Evolutionary conservation across 148 eudicot genomes (phyloP).

Genomic region (Amaranthus palmeri): DNA sequence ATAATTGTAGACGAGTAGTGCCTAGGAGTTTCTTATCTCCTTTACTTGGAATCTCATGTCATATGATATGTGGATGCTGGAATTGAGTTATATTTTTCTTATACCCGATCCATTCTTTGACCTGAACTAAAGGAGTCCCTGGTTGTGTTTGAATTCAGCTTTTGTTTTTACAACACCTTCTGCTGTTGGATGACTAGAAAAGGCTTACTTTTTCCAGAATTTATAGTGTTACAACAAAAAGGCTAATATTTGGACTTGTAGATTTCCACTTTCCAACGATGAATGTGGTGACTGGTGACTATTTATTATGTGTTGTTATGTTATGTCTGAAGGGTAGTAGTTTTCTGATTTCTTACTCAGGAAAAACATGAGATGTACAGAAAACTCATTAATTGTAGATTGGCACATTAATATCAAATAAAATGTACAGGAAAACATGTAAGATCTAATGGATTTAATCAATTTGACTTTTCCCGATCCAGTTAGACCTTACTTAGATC

Average conservation of each 20-base stretch:
- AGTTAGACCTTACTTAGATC: not conserved
- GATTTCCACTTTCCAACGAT: not conserved
- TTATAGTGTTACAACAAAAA: not conserved
- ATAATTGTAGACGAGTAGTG: not conserved
- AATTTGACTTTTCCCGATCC: not conserved
- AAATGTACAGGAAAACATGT: not conserved
- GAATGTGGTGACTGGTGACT: not conserved
- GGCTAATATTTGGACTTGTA: not conserved
- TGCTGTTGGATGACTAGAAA: not conserved
- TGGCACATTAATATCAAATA: not conserved
- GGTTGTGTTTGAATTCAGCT: not conserved
- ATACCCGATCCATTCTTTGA: not conserved
- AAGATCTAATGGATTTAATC: not conserved
- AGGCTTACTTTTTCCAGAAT: not conserved
- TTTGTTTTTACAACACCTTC: not conserved
- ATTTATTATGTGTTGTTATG: not conserved
- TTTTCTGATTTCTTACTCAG: not conserved
- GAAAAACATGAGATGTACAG: not conserved
- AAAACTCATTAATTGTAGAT: not conserved
- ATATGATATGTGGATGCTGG: not conserved
- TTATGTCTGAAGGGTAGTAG: not conserved
- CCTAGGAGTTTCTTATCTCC: not conserved
- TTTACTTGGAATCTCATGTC: not conserved
- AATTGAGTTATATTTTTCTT: not conserved
- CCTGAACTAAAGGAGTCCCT: not conserved